Base-by-base conservation (phyloP, 2,329 filamentous ascomycete species). In the Macrophomina tecta region DNA sequence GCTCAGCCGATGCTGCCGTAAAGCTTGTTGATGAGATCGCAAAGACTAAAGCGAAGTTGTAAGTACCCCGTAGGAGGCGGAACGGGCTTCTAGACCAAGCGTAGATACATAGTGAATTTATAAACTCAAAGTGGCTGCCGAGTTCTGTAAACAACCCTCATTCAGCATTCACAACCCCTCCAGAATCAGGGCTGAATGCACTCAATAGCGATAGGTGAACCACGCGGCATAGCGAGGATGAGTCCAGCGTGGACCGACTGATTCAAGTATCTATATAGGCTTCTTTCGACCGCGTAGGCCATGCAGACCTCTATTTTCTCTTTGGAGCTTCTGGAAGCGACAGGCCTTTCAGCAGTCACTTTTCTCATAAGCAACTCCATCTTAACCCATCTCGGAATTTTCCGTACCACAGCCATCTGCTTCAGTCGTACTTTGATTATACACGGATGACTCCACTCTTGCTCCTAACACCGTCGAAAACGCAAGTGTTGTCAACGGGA, bases 391-490 rank as follows among this genome's bases (percentile, higher is more conserved):
- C 23, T 28, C 46, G 18, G 6, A 14, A 12, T 40, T 46, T 5
- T 6, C 11, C 36, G 6, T 14, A 61, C 12, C 6, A 23, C 28
- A 28, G 5, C n/a, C 7, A 28, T 12, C 4, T 18, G n/a, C 1
- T 38, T 28, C 34, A 36, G n/a, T 9, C 9, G 3, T 14, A 16
- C 12, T 12, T 5, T 3, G 16, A n/a, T 72, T 67, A 84, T 67
- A 86, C 73, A 65, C 77, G 81, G 70, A 86, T 80, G 70, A 87
- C 85, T 48, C 79, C 81, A 55, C 79, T 85, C 73, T 83, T 85
- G 73, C 86, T 88, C 69, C 76, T 80, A 2, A 89, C 82, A 1
- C 88, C 88, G 72, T 90, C 87, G 70, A 89, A 89, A 30, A 89
- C 75, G 72, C 86, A 89, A 0, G 85, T 87, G 68, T 89, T 89